phyloP scores from a whole-genome alignment of 192 early-diverging fungal species.

The Podila epicladia region DNA sequence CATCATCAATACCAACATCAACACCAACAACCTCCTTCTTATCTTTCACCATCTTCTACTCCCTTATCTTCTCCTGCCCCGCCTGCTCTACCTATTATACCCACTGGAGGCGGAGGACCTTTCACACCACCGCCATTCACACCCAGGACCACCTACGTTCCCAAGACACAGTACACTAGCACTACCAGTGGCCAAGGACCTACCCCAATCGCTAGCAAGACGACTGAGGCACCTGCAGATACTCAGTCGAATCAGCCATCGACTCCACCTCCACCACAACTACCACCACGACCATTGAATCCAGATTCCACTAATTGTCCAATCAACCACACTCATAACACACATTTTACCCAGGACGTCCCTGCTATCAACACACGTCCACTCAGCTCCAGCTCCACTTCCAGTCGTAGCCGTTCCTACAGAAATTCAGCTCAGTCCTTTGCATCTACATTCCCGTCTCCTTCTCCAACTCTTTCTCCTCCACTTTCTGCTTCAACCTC shows the following conservation, averaged over 20 bases:
- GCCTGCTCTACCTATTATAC: not conserved
- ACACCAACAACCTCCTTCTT: not conserved
- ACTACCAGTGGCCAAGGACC: not conserved
- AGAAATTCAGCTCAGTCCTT: not conserved
- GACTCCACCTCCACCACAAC: not conserved
- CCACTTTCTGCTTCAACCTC: conserved; percentile 10
- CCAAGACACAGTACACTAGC: not conserved
- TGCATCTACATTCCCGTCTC: not conserved
- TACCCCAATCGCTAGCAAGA: not conserved
- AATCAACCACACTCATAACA: not conserved
- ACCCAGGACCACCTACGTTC: conserved; percentile 1
- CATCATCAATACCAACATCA: conserved; percentile 1
- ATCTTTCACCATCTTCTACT: not conserved
- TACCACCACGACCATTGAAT: not conserved
- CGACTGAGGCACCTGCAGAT: not conserved
- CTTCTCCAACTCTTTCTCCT: conserved; percentile 2
- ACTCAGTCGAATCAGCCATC: not conserved
- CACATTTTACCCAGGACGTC: not conserved
- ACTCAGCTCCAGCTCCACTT: not conserved
- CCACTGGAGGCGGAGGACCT: not conserved
- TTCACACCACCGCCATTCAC: not conserved
- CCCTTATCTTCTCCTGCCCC: not conserved
- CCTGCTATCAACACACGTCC: not conserved
- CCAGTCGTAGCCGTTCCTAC: not conserved
- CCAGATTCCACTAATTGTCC: not conserved